Evolutionary conservation across 2,329 filamentous ascomycete species (phyloP).

Genomic region (Fonsecaea monophora): DNA sequence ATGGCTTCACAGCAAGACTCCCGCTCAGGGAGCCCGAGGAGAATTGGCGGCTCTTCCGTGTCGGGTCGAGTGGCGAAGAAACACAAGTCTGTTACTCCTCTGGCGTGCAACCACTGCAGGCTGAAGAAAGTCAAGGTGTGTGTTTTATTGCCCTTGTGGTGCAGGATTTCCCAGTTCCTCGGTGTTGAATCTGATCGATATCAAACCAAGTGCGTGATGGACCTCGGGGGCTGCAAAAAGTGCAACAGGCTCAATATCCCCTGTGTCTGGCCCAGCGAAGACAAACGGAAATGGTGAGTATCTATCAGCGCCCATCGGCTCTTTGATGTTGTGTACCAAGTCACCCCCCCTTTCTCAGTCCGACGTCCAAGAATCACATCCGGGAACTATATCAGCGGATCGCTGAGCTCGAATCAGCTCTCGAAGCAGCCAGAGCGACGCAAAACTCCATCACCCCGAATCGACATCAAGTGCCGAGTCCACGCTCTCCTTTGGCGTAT

Average conservation of each 20-base stretch:
- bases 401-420: slow-evolving; percentile 28
- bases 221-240: slow-evolving; percentile 14
- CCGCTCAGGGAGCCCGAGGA: neutral
- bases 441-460: neutral
- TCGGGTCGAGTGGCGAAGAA: slow-evolving; percentile 1
- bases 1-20: neutral
- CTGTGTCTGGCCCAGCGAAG: slow-evolving; percentile 17
- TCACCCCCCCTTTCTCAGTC: slow-evolving; percentile 8
- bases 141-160: too few species aligned
- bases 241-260: slow-evolving; percentile 18
- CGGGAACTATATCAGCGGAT: slow-evolving; percentile 30
- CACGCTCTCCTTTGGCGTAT: neutral
- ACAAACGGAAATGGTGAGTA: slow-evolving; percentile 19
- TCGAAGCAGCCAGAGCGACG: slow-evolving; percentile 20
- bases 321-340: neutral
- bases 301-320: neutral
- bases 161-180: neutral
- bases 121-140: slow-evolving; percentile 23
- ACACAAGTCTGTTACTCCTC: neutral
- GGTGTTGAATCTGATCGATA: neutral
- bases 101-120: slow-evolving; percentile 20
- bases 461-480: slow-evolving; percentile 3
- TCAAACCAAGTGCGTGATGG: slow-evolving; percentile 12
- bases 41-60: neutral
- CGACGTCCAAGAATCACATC: slow-evolving; percentile 33